Evolutionary conservation across 305 asterid genomes (phyloP).

Genomic region (Lippia alba): DNA sequence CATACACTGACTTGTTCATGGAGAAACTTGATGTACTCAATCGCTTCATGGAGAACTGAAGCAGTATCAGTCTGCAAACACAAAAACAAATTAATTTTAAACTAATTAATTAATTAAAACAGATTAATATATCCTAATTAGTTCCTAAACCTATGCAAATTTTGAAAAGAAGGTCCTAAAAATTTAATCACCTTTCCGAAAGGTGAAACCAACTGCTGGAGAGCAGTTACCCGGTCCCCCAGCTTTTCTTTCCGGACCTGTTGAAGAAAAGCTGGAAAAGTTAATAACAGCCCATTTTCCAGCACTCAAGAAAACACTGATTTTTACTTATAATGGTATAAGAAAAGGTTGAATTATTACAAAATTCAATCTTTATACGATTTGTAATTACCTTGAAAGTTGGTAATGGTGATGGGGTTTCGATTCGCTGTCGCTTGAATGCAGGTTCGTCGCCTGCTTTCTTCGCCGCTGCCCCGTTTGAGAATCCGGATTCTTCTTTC

Average conservation of each 20-base stretch:
- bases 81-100: conserved; percentile 23
- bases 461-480: conserved; percentile 37
- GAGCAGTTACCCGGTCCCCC: conserved; percentile 97
- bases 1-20: conserved; percentile 91
- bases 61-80: conserved; percentile 84
- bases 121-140: background rate
- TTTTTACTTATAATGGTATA: background rate
- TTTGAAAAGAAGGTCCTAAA: conserved; percentile 20
- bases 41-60: conserved; percentile 94
- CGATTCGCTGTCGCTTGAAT: conserved; percentile 64
- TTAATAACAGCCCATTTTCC: conserved; percentile 36
- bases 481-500: conserved; percentile 37
- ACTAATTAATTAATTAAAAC: background rate
- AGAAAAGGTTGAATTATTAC: no score
- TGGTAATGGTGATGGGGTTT: conserved; percentile 83
- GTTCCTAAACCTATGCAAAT: background rate
- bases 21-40: conserved; percentile 84
- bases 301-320: conserved; percentile 12
- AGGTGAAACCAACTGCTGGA: conserved; percentile 96
- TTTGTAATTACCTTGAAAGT: conserved; percentile 69
- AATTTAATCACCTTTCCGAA: conserved; percentile 79
- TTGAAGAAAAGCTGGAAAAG: conserved; percentile 31
- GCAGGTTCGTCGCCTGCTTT: conserved; percentile 47
- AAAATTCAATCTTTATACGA: no score
- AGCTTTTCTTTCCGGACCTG: conserved; percentile 92